Conservation (phyloP, 345 rosid species). For the Dipteronia sinensis region DNA sequence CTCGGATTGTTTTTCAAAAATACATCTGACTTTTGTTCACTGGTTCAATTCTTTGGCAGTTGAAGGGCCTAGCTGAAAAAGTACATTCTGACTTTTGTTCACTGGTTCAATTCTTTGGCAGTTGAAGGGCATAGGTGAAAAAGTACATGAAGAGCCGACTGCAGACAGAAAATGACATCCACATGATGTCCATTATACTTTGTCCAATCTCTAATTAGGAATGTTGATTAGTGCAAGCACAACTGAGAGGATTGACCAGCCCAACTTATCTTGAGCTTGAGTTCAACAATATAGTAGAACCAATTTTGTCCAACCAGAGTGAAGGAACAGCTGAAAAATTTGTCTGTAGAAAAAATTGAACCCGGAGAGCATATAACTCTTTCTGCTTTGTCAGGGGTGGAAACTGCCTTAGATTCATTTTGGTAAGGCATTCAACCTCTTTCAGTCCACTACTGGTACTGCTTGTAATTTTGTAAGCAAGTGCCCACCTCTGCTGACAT, state of each 20-base stretch:
- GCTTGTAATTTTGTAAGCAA: not conserved
- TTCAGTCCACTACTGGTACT: not conserved
- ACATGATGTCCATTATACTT: not conserved
- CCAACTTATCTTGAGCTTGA: conserved; percentile 12
- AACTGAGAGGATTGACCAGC: not conserved
- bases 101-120: conserved; percentile 25
- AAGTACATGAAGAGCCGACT: conserved; percentile 28
- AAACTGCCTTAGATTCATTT: conserved; percentile 34
- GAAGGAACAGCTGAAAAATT: conserved; percentile 19
- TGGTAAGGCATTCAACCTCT: conserved; percentile 20
- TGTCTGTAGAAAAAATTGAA: conserved; percentile 33
- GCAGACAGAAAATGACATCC: conserved; percentile 8
- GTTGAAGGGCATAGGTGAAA: conserved; percentile 41
- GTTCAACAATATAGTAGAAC: not conserved
- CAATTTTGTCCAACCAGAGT: conserved; percentile 14
- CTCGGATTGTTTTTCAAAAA: not conserved
- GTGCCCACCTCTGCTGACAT: not conserved
- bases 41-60: conserved; percentile 33
- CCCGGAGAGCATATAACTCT: conserved; percentile 30
- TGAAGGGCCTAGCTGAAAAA: conserved; percentile 36
- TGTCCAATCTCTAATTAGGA: not conserved
- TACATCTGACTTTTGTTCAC: not conserved
- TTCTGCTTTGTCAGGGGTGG: conserved; percentile 30
- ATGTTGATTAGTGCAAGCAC: conserved; percentile 2
- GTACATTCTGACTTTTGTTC: not conserved